A percentile compares a stretch with the other conserved stretches of the same genome.
Conservation (phyloP, 768 basidiomycete genomes). For the Calvatia gigantea region DNA sequence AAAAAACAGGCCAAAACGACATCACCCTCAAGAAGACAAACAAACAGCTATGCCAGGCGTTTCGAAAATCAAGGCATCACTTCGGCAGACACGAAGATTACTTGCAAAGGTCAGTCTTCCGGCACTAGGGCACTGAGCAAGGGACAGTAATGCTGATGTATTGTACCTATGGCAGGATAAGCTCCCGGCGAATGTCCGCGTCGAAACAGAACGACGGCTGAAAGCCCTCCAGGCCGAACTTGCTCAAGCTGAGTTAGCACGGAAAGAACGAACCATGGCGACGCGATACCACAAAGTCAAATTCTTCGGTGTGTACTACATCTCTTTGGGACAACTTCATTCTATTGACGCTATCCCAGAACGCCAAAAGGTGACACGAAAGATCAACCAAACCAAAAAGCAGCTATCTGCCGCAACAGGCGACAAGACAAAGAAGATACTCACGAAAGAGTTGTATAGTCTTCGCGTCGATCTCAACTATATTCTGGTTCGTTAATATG, state of each 20-base stretch:
- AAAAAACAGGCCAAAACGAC: conserved; percentile 20
- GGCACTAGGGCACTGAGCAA: not conserved
- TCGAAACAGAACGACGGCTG: conserved; percentile 76
- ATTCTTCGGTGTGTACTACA: conserved; percentile 76
- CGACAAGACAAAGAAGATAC: conserved; percentile 32
- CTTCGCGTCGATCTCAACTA: conserved; percentile 91
- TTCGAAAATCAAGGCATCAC: conserved; percentile 80
- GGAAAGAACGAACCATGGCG: conserved; percentile 71
- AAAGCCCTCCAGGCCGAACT: conserved; percentile 76
- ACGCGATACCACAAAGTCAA: conserved; percentile 85
- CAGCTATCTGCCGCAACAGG: conserved; percentile 34
- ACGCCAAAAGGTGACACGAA: conserved; percentile 80
- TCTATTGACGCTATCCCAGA: conserved; percentile 42
- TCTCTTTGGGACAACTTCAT: not conserved
- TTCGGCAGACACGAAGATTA: conserved; percentile 80
- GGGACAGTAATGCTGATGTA: not conserved
- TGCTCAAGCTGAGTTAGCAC: conserved; percentile 53
- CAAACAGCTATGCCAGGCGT: conserved; percentile 56
- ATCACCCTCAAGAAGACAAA: conserved; percentile 22
- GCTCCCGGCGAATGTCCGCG: conserved; percentile 79
- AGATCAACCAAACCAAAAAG: conserved; percentile 67
- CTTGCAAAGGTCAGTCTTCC: conserved; percentile 61
- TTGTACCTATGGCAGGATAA: conserved; percentile 49
- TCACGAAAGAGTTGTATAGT: conserved; percentile 49
- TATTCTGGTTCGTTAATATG: conserved; percentile 56